phyloP scores from a whole-genome alignment of 2,329 filamentous ascomycete species.

The Sporothrix dimorphospora region DNA sequence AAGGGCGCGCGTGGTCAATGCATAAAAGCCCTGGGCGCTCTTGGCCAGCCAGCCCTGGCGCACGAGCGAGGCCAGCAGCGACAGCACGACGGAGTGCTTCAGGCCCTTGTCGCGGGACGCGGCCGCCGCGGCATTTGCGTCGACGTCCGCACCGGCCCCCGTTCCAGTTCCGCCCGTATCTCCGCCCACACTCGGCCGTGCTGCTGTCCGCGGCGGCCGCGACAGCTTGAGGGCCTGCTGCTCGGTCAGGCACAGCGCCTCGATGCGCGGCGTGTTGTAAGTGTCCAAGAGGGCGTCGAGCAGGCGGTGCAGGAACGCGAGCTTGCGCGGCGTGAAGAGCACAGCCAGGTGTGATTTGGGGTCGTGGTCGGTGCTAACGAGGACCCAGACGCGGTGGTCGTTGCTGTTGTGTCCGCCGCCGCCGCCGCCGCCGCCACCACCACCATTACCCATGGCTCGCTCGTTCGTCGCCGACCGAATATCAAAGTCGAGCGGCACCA shows the following conservation, averaged over 20 bases:
- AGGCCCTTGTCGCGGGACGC: slow-evolving; percentile 56
- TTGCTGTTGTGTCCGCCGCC: slow-evolving; percentile 37
- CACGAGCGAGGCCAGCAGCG: slow-evolving; percentile 68
- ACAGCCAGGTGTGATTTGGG: slow-evolving; percentile 85
- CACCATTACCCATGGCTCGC: slow-evolving; percentile 22
- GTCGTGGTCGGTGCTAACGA: slow-evolving; percentile 89
- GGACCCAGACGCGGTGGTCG: slow-evolving; percentile 71
- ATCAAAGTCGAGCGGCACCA: slow-evolving; percentile 84
- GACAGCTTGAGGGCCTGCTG: slow-evolving; percentile 78
- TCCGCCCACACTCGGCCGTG: neutral
- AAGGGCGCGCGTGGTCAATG: slow-evolving; percentile 73
- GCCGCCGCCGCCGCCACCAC: slow-evolving; percentile 31
- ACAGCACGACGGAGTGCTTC: slow-evolving; percentile 77
- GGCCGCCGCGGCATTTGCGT: slow-evolving; percentile 39
- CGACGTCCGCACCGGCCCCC: slow-evolving; percentile 17
- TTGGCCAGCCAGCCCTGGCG: slow-evolving; percentile 84
- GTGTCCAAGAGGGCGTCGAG: slow-evolving; percentile 91
- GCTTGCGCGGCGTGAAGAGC: slow-evolving; percentile 76
- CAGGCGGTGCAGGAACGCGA: slow-evolving; percentile 84
- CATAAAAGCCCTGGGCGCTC: slow-evolving; percentile 72
- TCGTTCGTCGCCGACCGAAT: slow-evolving; percentile 78
- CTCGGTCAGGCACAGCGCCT: slow-evolving; percentile 79
- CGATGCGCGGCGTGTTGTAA: slow-evolving; percentile 77
- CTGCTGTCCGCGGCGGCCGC: slow-evolving; percentile 49
- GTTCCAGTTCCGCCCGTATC: neutral